A percentile compares a stretch with the other conserved stretches of the same genome.
Conservation (phyloP, 1,284 basidiomycete genomes). For the Ceratobasidium sp. region DNA sequence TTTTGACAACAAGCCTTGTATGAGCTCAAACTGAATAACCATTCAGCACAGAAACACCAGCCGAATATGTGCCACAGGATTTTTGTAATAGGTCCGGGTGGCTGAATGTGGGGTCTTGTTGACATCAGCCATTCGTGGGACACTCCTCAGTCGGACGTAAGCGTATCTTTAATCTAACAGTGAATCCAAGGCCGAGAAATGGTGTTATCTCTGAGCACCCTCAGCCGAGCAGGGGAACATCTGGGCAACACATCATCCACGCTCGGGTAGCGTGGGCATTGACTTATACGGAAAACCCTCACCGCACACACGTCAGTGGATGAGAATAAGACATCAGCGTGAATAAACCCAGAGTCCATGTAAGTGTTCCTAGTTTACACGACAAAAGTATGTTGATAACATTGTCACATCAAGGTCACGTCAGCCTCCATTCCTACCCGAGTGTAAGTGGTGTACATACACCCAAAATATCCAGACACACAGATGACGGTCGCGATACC, state of each 20-base stretch:
- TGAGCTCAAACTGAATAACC: not conserved
- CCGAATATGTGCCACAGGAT: not conserved
- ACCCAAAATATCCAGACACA: not conserved
- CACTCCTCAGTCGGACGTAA: not conserved
- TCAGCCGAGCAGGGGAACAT: not conserved
- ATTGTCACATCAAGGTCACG: not conserved
- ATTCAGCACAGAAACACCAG: not conserved
- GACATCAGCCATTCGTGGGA: not conserved
- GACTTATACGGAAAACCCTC: not conserved
- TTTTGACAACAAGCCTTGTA: not conserved
- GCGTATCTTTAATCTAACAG: not conserved
- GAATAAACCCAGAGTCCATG: not conserved
- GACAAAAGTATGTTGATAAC: not conserved
- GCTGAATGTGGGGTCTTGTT: not conserved
- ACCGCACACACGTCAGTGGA: not conserved
- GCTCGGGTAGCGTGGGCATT: constrained; percentile 1
- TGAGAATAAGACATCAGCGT: not conserved
- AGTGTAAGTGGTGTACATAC: not conserved
- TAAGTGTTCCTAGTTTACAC: not conserved
- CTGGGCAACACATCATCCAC: constrained; percentile 2
- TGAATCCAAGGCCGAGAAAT: not conserved
- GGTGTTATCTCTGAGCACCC: not conserved
- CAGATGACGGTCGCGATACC: no score
- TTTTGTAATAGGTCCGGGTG: not conserved
- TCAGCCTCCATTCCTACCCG: no score